A percentile compares a stretch with the other conserved stretches of the same genome.
Conservation (phyloP, 352 stramenopile genomes). For the Phytophthora syringae region DNA sequence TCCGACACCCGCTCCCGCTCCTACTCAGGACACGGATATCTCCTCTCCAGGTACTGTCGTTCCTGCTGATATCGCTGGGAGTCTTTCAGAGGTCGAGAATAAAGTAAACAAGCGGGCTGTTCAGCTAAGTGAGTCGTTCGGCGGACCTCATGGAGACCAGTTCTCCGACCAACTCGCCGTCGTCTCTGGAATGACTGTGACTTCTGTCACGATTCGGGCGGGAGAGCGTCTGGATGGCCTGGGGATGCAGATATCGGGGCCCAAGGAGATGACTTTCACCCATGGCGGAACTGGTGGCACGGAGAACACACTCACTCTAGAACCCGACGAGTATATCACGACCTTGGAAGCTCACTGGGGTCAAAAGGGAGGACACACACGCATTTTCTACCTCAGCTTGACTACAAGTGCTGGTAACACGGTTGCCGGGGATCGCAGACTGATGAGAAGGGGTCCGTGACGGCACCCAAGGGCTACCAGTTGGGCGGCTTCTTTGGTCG, state of each 20-base stretch:
- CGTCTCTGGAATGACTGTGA: conserved; percentile 31
- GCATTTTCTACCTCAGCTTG: conserved; percentile 28
- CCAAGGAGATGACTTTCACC: conserved; percentile 25
- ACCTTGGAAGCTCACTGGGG: conserved; percentile 19
- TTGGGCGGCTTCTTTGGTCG: conserved; percentile 30
- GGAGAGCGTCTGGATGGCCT: conserved; percentile 34
- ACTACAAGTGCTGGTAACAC: conserved; percentile 13
- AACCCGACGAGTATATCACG: conserved; percentile 23
- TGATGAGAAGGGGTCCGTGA: conserved; percentile 15
- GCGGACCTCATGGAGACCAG: conserved; percentile 46
- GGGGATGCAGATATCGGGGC: conserved; percentile 11
- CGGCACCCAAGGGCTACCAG: conserved; percentile 25
- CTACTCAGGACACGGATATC: conserved; percentile 10
- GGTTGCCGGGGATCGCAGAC: conserved; percentile 25
- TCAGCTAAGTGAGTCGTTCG: conserved; percentile 44
- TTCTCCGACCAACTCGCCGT: conserved; percentile 45
- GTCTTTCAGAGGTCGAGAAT: conserved; percentile 20
- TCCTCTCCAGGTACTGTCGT: conserved; percentile 18
- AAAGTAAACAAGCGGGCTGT: conserved; percentile 24
- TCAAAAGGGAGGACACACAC: conserved; percentile 6
- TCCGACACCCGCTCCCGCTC: conserved; percentile 16
- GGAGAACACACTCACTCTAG: conserved; percentile 14
- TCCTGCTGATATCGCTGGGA: conserved; percentile 24
- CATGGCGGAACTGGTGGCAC: conserved; percentile 26
- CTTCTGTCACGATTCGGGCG: conserved; percentile 23